Percentiles rank a stretch among this genome's conserved stretches.
phyloP scores from a whole-genome alignment of 192 early-diverging fungal species.

The Backusella macrospora region DNA sequence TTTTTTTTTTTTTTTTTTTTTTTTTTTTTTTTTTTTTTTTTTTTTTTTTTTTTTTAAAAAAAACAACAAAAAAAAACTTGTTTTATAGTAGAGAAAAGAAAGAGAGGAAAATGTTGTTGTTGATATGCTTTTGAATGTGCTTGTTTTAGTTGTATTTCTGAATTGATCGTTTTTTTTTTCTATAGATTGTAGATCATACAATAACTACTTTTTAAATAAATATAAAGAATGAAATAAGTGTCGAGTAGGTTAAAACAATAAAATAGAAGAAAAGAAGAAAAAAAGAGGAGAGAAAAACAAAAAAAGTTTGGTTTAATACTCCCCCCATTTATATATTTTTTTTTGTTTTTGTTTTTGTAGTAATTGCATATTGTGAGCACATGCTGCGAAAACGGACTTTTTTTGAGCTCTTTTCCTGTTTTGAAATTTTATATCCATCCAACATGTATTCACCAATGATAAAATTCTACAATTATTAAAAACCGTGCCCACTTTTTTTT shows the following conservation, averaged over 20 bases:
- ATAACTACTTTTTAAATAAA: slow-evolving; percentile 9
- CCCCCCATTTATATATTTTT: slow-evolving; percentile 5
- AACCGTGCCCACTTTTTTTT: background rate
- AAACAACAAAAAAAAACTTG: background rate
- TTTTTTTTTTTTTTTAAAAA: background rate
- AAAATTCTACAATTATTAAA: slow-evolving; percentile 14
- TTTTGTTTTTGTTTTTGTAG: too few species aligned
- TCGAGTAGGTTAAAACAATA: background rate
- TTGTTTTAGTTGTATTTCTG: slow-evolving; percentile 1
- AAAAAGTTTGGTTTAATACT: slow-evolving; percentile 8
- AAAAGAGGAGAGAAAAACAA: background rate
- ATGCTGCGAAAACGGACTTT: slow-evolving; percentile 9
- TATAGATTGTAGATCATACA: slow-evolving; percentile 11
- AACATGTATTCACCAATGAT: slow-evolving; percentile 16
- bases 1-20: background rate
- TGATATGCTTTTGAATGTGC: slow-evolving; percentile 3
- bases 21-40: background rate
- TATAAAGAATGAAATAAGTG: background rate
- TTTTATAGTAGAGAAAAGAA: background rate
- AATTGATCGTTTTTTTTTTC: slow-evolving; percentile 12
- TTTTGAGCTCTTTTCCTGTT: slow-evolving; percentile 10
- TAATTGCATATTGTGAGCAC: background rate
- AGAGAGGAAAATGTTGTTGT: background rate
- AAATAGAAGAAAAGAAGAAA: background rate
- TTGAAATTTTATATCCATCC: slow-evolving; percentile 11